These are phyloP conservation scores for Mariannaea sp. DNA, from an alignment of 2,329 filamentous ascomycete species.

Conservation along the genomic window DNA sequence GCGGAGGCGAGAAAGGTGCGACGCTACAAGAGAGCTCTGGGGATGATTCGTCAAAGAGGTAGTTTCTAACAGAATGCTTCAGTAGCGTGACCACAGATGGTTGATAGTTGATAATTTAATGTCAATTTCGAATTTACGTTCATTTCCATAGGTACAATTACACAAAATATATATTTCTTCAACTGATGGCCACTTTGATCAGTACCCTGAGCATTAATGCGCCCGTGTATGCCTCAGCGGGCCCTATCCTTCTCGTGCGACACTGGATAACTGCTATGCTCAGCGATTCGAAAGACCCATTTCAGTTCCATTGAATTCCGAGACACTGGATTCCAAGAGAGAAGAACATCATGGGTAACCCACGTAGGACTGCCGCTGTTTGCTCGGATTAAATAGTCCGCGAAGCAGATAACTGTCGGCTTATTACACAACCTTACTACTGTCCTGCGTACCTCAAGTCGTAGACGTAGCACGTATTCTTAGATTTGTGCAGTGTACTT, in stretches of 20 bases:
- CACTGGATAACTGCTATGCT: too few relatives aligned
- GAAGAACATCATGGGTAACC: too few relatives aligned
- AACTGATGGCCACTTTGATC: not conserved
- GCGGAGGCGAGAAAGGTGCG: slow-evolving; percentile 19
- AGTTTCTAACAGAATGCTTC: not conserved
- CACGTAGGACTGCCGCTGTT: too few relatives aligned
- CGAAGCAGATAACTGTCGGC: too few relatives aligned
- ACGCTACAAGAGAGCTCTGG: slow-evolving; percentile 19
- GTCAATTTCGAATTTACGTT: not conserved
- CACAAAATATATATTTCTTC: not conserved
- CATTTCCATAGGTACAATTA: slow-evolving; percentile 1
- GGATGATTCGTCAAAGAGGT: slow-evolving; percentile 22
- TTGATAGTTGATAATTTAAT: not conserved
- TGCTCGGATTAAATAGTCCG: too few relatives aligned
- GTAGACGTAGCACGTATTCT: not conserved
- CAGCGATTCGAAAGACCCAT: too few relatives aligned
- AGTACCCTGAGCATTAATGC: not conserved
- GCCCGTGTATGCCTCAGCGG: too few relatives aligned
- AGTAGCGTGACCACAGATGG: not conserved
- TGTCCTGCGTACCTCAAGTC: too few relatives aligned
- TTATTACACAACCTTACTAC: too few relatives aligned
- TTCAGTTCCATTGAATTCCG: too few relatives aligned
- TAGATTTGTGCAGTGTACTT: not conserved
- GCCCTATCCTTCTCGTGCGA: too few relatives aligned
- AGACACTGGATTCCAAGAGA: too few relatives aligned